Base-by-base conservation (phyloP, 176 grass and related monocot species). In the Puccinellia tenuiflora region DNA sequence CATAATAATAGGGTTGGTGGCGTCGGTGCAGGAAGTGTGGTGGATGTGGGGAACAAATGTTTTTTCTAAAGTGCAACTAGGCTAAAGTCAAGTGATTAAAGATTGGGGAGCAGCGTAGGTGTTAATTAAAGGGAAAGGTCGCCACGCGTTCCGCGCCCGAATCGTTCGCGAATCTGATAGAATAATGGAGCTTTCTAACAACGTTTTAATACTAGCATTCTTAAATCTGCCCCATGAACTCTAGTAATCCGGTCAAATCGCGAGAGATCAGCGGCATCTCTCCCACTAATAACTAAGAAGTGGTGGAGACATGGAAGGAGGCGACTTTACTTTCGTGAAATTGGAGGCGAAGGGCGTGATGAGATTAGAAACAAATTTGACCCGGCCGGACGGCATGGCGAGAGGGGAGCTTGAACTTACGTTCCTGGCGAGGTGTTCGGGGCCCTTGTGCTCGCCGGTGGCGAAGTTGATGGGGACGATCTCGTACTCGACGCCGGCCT, bases 361-460 rank as follows among this genome's bases (percentile, higher is more conserved):
- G 6, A 30, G 6, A 30, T 43, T 7, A 38, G 11, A 34, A 5
- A 18, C 22, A 7, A 9, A 18, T 81, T 81, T 37, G 7, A 51
- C 42, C 26, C 5, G 10, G n/a, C n/a, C 0, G 11, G 38, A 13
- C 5, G 77, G 13, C 0, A 34, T 4, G 15, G 18, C 16, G 2
- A 17, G 24, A 9, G 18, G 26, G 11, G 45, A 15, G 3, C 14
- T 2, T 15, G 59, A 15, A 78, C 85, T 28, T 80, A 92, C 91
- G 82, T 93, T 90, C 73, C 87, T 80, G 75, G 72, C 88, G 81
- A 93, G 85, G 81, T 90, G 87, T 45, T 82, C 84, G 73, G 91
- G 88, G 81, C 71, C 73, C 87, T 93, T 93, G 88, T 85, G 88
- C 87, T 93, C 88, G 63, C 55, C 91, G 81, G 84, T 90, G 88